Percentiles rank a stretch among this genome's conserved stretches.
These are phyloP conservation scores for Alternaria brassicae DNA, from an alignment of 2,329 filamentous ascomycete species.

Conservation along the genomic window DNA sequence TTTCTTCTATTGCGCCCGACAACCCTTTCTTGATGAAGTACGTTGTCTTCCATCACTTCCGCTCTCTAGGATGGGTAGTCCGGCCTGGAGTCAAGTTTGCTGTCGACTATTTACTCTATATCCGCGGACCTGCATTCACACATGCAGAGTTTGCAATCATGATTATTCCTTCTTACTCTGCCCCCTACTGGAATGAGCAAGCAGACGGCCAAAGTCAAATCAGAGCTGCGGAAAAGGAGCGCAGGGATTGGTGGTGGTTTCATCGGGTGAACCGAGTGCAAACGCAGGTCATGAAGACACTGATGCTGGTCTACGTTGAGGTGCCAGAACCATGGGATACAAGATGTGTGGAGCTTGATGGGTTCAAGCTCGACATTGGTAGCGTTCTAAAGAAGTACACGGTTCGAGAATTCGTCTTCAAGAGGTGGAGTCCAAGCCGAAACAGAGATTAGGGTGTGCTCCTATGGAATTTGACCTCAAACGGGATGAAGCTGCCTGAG, in stretches of 20 bases:
- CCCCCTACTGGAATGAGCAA: slow-evolving; percentile 73
- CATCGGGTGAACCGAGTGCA: slow-evolving; percentile 91
- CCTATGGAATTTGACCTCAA: background rate
- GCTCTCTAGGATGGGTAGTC: slow-evolving; percentile 93
- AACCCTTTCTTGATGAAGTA: slow-evolving; percentile 88
- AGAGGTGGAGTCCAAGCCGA: slow-evolving; percentile 84
- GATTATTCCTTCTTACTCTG: slow-evolving; percentile 80
- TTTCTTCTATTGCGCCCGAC: slow-evolving; percentile 67
- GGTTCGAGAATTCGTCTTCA: slow-evolving; percentile 80
- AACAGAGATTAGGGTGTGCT: slow-evolving; percentile 63
- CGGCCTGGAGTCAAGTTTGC: slow-evolving; percentile 93
- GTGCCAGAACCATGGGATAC: slow-evolving; percentile 72
- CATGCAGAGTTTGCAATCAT: slow-evolving; percentile 93
- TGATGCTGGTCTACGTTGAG: slow-evolving; percentile 91
- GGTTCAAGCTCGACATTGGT: slow-evolving; percentile 62
- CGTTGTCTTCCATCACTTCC: slow-evolving; percentile 92
- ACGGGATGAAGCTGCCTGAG: background rate
- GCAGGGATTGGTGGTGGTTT: slow-evolving; percentile 77
- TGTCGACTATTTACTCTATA: slow-evolving; percentile 93
- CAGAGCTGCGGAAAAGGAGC: slow-evolving; percentile 49
- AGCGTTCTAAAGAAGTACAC: slow-evolving; percentile 72
- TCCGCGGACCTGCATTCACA: slow-evolving; percentile 89
- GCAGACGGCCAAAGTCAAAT: slow-evolving; percentile 39
- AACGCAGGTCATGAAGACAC: slow-evolving; percentile 85
- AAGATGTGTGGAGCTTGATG: slow-evolving; percentile 47